phyloP scores from a whole-genome alignment of 345 rosid species.

The Populus pruinosa region DNA sequence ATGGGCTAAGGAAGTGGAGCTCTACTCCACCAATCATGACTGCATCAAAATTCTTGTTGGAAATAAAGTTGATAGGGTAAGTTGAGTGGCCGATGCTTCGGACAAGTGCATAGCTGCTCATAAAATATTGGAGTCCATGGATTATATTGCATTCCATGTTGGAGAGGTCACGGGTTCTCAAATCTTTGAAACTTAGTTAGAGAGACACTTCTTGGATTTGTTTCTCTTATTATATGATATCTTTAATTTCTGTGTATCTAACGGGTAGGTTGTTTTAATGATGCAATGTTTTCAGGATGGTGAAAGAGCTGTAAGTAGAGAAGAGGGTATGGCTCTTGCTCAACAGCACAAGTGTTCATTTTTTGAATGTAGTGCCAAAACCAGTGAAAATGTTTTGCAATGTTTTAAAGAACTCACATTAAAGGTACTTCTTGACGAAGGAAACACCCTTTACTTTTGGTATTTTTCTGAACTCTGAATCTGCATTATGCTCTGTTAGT shows the following conservation, averaged over 20 bases:
- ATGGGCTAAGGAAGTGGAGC: conserved; percentile 89
- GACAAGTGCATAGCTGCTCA: neutral
- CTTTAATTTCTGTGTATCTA: neutral
- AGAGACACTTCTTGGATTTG: neutral
- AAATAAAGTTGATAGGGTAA: conserved; percentile 79
- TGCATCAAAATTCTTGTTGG: conserved; percentile 79
- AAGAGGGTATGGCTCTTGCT: conserved; percentile 85
- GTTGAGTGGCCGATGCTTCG: conserved; percentile 11
- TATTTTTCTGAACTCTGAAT: neutral
- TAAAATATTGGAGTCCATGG: neutral
- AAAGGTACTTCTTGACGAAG: conserved; percentile 45
- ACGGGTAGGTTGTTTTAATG: neutral
- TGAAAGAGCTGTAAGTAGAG: conserved; percentile 74
- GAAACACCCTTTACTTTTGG: neutral
- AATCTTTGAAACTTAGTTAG: neutral
- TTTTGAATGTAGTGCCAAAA: conserved; percentile 85
- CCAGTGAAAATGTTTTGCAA: conserved; percentile 59
- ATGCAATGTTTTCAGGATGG: conserved; percentile 47
- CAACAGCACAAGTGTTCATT: conserved; percentile 60
- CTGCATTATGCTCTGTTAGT: neutral
- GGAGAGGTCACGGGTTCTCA: neutral
- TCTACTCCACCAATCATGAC: conserved; percentile 70
- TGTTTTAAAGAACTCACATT: conserved; percentile 65
- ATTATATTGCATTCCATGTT: neutral
- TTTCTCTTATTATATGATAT: neutral